These are phyloP conservation scores for Dioszegia hungarica DNA, from an alignment of 768 basidiomycete genomes.

Conservation along the genomic window DNA sequence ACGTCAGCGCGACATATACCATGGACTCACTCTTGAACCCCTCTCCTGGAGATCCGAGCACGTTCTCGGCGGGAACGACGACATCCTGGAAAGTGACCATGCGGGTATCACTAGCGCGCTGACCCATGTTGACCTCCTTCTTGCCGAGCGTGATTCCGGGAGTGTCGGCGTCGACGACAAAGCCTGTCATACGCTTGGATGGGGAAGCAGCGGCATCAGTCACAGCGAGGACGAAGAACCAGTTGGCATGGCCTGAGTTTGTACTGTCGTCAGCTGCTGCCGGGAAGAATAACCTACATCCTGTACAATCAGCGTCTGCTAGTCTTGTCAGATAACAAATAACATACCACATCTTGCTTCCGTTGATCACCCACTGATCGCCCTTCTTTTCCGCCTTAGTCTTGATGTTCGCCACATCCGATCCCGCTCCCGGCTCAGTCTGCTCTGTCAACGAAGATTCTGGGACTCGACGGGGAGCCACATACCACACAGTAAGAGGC, in stretches of 20 bases:
- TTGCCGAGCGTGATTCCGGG: constrained; percentile 42
- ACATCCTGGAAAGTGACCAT: constrained; percentile 50
- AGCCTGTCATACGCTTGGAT: constrained; percentile 48
- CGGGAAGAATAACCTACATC: constrained; percentile 20
- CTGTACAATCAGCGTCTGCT: constrained; percentile 2
- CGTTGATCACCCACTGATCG: constrained; percentile 65
- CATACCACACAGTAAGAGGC: constrained; percentile 49
- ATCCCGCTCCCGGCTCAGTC: constrained; percentile 50
- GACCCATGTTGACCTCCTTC: constrained; percentile 51
- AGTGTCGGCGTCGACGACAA: constrained; percentile 48
- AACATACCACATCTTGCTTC: constrained; percentile 49
- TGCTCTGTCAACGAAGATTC: not conserved
- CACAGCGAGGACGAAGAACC: constrained; percentile 50
- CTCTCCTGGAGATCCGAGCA: constrained; percentile 48
- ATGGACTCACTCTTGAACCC: constrained; percentile 47
- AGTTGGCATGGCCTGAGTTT: constrained; percentile 50
- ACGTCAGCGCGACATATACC: not conserved
- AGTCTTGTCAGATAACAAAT: not conserved
- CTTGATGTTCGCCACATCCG: constrained; percentile 51
- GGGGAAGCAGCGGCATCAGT: constrained; percentile 46
- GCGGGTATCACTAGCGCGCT: constrained; percentile 50
- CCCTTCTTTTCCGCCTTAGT: constrained; percentile 50
- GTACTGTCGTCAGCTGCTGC: constrained; percentile 32
- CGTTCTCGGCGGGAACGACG: constrained; percentile 44
- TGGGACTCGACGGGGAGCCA: constrained; percentile 3